Conservation (phyloP, 257 asterid species). For the Striga asiatica region DNA sequence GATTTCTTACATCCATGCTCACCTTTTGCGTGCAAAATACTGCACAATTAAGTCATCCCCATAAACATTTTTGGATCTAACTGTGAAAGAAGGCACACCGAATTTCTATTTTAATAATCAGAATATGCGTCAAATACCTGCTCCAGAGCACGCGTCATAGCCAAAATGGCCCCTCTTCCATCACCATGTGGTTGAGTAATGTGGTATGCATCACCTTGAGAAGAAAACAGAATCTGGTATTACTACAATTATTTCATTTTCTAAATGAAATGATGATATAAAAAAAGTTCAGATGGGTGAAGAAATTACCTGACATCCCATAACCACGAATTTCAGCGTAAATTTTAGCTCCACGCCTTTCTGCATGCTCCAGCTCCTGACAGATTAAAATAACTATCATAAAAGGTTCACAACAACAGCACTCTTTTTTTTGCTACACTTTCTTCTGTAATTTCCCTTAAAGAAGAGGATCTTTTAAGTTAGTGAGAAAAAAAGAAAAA, state of each 20-base stretch:
- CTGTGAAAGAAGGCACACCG: neutral
- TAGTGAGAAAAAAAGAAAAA: neutral
- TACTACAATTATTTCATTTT: no score
- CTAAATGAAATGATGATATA: conserved; percentile 3
- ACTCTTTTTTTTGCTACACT: neutral
- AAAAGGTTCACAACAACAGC: conserved; percentile 3
- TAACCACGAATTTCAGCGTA: conserved; percentile 93
- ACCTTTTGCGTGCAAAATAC: no score
- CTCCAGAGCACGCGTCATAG: conserved; percentile 80
- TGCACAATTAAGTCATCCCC: no score
- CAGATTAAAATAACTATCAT: conserved; percentile 8
- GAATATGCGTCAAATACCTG: conserved; percentile 38
- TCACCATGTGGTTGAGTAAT: conserved; percentile 84
- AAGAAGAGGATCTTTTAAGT: neutral
- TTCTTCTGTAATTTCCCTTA: neutral
- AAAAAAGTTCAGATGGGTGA: neutral
- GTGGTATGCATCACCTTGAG: conserved; percentile 86
- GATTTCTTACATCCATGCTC: no score
- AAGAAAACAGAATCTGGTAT: conserved; percentile 6
- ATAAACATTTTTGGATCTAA: neutral
- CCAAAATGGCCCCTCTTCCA: conserved; percentile 90
- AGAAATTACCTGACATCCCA: conserved; percentile 78
- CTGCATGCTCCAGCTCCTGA: conserved; percentile 91
- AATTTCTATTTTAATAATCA: neutral
- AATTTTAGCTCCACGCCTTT: conserved; percentile 71